phyloP scores from a whole-genome alignment of 2,329 filamentous ascomycete genomes.

The Eutypa lata region DNA sequence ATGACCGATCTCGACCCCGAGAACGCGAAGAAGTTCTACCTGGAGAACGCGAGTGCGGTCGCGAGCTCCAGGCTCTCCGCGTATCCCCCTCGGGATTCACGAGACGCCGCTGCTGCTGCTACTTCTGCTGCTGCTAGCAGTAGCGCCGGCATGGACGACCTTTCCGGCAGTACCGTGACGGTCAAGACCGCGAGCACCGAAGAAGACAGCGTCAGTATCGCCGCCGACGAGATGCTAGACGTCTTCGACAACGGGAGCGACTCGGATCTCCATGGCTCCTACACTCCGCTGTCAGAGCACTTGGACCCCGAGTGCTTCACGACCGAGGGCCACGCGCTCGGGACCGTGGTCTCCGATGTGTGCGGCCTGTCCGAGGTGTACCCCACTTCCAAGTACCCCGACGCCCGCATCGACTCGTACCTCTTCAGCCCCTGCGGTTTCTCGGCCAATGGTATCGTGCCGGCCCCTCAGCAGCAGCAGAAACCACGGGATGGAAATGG shows the following conservation, averaged over 20 bases:
- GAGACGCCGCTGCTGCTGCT: slow-evolving; percentile 56
- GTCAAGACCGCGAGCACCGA: slow-evolving; percentile 37
- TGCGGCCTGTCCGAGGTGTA: slow-evolving; percentile 91
- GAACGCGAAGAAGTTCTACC: slow-evolving; percentile 69
- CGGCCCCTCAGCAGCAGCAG: slow-evolving; percentile 69
- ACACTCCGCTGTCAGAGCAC: slow-evolving; percentile 54
- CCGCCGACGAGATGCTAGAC: slow-evolving; percentile 63
- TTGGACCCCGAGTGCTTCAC: slow-evolving; percentile 71
- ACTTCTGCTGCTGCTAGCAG: no score
- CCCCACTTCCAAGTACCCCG: slow-evolving; percentile 80
- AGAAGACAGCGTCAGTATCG: no score
- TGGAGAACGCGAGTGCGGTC: slow-evolving; percentile 77
- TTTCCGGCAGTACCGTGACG: slow-evolving; percentile 45
- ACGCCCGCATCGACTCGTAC: slow-evolving; percentile 92
- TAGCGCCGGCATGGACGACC: no score
- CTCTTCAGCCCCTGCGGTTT: slow-evolving; percentile 96
- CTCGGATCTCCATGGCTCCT: slow-evolving; percentile 51
- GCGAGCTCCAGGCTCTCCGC: slow-evolving; percentile 76
- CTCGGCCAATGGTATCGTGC: slow-evolving; percentile 93
- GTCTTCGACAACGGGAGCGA: slow-evolving; percentile 71
- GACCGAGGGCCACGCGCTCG: slow-evolving; percentile 90
- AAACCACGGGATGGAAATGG: slow-evolving; percentile 42
- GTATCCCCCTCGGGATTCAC: slow-evolving; percentile 61
- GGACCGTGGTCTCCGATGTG: slow-evolving; percentile 84
- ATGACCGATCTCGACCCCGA: slow-evolving; percentile 70